These are phyloP conservation scores for Hyaloscypha hepaticicola DNA, from an alignment of 495 filamentous ascomycete species.

Conservation along the genomic window DNA sequence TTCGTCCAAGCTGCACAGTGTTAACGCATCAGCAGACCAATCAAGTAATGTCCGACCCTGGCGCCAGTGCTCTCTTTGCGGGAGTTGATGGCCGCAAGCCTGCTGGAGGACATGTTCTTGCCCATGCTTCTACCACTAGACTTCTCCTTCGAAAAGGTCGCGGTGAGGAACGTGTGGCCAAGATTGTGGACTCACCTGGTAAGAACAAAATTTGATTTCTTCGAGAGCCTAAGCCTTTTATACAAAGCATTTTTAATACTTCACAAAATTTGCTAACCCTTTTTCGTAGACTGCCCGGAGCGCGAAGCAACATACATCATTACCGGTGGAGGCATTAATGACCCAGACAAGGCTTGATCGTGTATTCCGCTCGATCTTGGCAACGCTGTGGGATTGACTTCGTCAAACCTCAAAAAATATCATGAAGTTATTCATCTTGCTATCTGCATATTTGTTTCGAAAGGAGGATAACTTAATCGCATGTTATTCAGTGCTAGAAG, in stretches of 20 bases:
- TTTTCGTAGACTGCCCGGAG: conserved; percentile 63
- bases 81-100: conserved; percentile 74
- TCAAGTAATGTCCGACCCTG: conserved; percentile 80
- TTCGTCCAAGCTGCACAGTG: not conserved
- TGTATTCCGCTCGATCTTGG: not conserved
- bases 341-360: conserved; percentile 59
- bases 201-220: conserved; percentile 32
- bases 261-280: not conserved
- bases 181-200: conserved; percentile 77
- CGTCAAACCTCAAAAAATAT: not conserved
- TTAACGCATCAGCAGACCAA: conserved; percentile 55
- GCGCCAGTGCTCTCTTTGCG: conserved; percentile 75
- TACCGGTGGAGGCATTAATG: conserved; percentile 73
- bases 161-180: conserved; percentile 77
- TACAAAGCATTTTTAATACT: not conserved
- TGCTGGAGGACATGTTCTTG: conserved; percentile 76
- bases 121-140: conserved; percentile 74
- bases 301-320: conserved; percentile 78
- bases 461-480: conserved; percentile 2
- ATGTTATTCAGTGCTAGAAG: conserved; percentile 11
- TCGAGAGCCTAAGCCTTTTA: not conserved
- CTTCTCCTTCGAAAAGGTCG: conserved; percentile 74
- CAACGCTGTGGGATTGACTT: not conserved
- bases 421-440: not conserved
- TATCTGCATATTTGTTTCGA: not conserved